Percentiles rank a stretch among this genome's conserved stretches.
Conservation (phyloP, 352 stramenopile species). For the Pythium rishiriense region DNA sequence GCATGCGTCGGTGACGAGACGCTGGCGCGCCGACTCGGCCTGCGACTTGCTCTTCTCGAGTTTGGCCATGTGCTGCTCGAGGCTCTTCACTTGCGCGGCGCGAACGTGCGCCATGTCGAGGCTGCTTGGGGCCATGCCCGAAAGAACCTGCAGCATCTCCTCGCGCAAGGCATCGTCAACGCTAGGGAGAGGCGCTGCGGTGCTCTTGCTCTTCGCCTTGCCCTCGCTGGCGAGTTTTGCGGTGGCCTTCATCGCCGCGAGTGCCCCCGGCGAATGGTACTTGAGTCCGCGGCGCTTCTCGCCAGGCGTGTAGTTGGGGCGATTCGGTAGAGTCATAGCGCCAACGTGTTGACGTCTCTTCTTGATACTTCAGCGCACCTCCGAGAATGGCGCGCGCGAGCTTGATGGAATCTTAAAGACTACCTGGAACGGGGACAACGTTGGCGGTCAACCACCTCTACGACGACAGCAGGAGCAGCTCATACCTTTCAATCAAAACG, state of each 20-base stretch:
- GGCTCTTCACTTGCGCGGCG: conserved; percentile 1
- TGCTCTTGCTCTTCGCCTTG: conserved; percentile 4
- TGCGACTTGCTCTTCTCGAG: conserved; percentile 15
- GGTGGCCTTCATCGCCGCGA: conserved; percentile 4
- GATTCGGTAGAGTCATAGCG: conserved; percentile 69
- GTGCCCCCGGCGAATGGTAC: conserved; percentile 10
- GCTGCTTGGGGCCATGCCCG: conserved; percentile 14
- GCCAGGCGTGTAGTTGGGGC: conserved; percentile 44
- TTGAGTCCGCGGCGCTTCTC: conserved; percentile 44
- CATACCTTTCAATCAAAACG: background rate
- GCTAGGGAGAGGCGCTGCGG: background rate
- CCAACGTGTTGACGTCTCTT: background rate
- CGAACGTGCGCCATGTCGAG: background rate
- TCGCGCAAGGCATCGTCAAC: conserved; percentile 22
- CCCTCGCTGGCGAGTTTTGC: background rate
- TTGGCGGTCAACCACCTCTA: background rate
- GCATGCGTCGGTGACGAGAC: conserved; percentile 11
- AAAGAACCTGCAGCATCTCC: conserved; percentile 28
- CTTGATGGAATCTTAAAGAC: conserved; percentile 27
- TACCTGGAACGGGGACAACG: background rate
- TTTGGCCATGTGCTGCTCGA: conserved; percentile 18
- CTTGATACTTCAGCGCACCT: conserved; percentile 11
- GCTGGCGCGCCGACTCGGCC: conserved; percentile 13
- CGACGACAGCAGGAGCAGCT: background rate
- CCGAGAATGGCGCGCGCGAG: conserved; percentile 3